Evolutionary conservation across 2,329 filamentous ascomycete species (phyloP).

Genomic region (Delphinella strobiligena): DNA sequence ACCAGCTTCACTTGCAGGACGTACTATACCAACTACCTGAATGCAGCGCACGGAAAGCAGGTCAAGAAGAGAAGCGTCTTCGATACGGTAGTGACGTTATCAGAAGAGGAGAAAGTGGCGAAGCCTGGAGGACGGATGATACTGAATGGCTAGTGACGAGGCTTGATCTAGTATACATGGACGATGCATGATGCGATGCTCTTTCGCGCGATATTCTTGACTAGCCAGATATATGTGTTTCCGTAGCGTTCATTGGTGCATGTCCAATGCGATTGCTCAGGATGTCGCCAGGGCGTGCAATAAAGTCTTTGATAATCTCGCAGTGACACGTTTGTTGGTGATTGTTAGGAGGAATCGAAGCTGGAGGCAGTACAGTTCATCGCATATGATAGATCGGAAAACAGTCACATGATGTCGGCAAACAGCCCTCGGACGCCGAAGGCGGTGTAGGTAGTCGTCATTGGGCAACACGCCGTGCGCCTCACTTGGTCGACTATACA

Average conservation of each 20-base stretch:
- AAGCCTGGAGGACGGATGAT: conserved; percentile 6
- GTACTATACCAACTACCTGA: conserved; percentile 18
- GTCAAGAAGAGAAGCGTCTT: conserved; percentile 14
- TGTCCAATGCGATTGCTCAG: conserved; percentile 1
- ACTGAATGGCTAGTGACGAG: neutral
- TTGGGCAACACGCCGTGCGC: too few relatives aligned
- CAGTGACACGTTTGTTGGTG: neutral
- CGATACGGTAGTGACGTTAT: conserved; percentile 10
- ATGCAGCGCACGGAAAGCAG: conserved; percentile 11
- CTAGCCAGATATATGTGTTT: neutral
- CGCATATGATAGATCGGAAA: neutral
- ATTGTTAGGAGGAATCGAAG: neutral
- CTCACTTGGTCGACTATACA: too few relatives aligned
- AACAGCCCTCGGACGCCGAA: too few relatives aligned
- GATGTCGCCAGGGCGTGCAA: too few relatives aligned
- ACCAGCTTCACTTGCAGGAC: conserved; percentile 16
- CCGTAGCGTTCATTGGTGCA: neutral
- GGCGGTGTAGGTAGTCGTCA: too few relatives aligned
- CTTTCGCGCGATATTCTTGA: neutral
- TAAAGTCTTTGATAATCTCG: too few relatives aligned
- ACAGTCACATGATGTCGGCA: neutral
- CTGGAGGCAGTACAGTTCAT: neutral
- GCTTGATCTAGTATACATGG: too few relatives aligned
- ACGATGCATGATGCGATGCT: neutral
- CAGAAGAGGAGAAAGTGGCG: conserved; percentile 1